Evolutionary conservation across 2,329 filamentous ascomycete genomes (phyloP).

Genomic region (Ophiostoma quercus): DNA sequence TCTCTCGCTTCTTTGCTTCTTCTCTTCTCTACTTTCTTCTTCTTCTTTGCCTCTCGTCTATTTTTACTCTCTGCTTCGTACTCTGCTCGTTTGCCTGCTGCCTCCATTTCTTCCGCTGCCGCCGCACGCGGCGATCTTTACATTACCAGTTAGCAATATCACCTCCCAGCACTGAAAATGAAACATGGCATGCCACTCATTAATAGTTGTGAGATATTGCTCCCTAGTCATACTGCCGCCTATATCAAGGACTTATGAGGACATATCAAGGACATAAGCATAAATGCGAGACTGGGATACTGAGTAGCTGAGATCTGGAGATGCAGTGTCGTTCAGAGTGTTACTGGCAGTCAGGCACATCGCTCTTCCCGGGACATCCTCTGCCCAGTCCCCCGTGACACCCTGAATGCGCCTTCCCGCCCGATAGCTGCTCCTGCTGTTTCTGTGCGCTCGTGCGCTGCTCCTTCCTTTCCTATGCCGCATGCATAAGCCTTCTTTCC

Average conservation of each 20-base stretch:
- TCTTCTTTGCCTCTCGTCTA: not conserved
- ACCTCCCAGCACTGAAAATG: slow-evolving; percentile 20
- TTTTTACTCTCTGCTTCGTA: not conserved
- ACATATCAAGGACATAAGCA: not conserved
- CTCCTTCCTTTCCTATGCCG: slow-evolving; percentile 4
- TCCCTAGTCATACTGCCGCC: not conserved
- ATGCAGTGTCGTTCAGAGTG: not conserved
- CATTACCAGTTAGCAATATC: not conserved
- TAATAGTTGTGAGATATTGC: not conserved
- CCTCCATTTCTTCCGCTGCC: not conserved
- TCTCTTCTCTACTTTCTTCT: not conserved
- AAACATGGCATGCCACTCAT: slow-evolving; percentile 17
- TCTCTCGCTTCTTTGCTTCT: not conserved
- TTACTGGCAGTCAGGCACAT: not conserved
- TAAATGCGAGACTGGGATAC: not conserved
- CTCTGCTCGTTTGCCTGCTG: not conserved
- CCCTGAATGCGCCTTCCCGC: slow-evolving; percentile 1
- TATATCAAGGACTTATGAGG: not conserved
- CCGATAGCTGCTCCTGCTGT: not conserved
- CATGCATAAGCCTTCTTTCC: slow-evolving; percentile 7
- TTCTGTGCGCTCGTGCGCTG: slow-evolving; percentile 9
- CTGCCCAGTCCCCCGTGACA: not conserved
- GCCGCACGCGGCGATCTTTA: not conserved
- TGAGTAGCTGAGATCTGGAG: not conserved
- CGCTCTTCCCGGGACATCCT: not conserved